phyloP scores from a whole-genome alignment of 495 filamentous ascomycete species.

The Copromyces sp. region DNA sequence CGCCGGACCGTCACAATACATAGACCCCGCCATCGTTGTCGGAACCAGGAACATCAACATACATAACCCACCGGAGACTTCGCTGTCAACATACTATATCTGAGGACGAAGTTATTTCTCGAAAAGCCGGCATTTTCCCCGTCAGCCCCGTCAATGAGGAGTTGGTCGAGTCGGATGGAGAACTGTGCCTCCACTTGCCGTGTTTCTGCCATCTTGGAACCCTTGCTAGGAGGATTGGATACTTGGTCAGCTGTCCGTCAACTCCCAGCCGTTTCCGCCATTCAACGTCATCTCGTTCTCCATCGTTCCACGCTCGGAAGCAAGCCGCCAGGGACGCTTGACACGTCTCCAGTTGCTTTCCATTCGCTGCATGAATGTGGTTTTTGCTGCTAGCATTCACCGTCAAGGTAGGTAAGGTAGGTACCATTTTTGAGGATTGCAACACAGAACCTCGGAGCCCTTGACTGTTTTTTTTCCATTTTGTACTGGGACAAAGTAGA shows the following conservation, averaged over 20 bases:
- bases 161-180: neutral
- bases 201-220: neutral
- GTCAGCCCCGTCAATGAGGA: neutral
- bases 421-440: neutral
- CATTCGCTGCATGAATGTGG: neutral
- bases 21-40: neutral
- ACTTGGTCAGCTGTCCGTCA: neutral
- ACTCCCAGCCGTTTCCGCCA: neutral
- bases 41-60: neutral
- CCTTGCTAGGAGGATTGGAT: neutral
- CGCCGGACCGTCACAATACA: neutral
- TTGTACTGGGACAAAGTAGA: too few relatives aligned
- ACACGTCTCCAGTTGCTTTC: neutral
- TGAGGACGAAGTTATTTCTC: neutral
- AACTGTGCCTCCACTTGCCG: neutral
- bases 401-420: neutral
- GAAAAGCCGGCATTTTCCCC: neutral
- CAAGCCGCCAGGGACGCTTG: neutral
- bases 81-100: neutral
- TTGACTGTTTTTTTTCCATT: neutral
- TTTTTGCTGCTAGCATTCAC: neutral
- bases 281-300: neutral
- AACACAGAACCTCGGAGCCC: neutral
- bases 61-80: neutral
- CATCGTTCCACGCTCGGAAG: neutral